These are phyloP conservation scores for Kodamaea lidongshanica DNA, from an alignment of 805 yeast genomes.

Conservation along the genomic window DNA sequence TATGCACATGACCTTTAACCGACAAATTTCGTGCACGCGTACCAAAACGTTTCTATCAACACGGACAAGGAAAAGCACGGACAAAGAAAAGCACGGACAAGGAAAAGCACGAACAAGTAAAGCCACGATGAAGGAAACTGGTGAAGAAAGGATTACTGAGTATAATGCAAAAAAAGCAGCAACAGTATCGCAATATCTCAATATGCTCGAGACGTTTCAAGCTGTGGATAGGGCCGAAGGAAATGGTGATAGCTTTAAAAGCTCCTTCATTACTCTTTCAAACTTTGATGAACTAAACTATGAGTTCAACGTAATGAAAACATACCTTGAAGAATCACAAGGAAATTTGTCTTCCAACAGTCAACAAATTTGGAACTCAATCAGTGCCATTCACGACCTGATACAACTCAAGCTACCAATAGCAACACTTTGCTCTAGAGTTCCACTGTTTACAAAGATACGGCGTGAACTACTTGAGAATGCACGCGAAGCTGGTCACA, in stretches of 20 bases:
- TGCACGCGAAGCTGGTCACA: constrained; percentile 27
- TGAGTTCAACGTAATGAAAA: constrained; percentile 18
- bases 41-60: no score
- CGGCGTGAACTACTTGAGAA: constrained; percentile 25
- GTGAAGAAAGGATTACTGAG: no score
- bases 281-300: constrained; percentile 24
- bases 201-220: no score
- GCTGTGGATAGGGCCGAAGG: background rate
- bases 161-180: no score
- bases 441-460: constrained; percentile 21
- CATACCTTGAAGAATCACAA: constrained; percentile 20
- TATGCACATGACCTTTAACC: no score
- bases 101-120: no score
- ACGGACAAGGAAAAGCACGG: no score
- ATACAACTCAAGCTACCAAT: constrained; percentile 21
- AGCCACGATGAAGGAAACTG: no score
- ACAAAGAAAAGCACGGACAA: no score
- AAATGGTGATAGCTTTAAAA: constrained; percentile 8
- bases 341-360: constrained; percentile 6
- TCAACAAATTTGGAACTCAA: constrained; percentile 10
- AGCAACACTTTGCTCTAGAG: constrained; percentile 15
- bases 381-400: constrained; percentile 12
- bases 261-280: constrained; percentile 14
- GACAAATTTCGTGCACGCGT: no score
- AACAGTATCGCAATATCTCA: no score